Base-by-base conservation (phyloP, 108 stramenopile genomes). In the Pseudonitzschia pungens region DNA sequence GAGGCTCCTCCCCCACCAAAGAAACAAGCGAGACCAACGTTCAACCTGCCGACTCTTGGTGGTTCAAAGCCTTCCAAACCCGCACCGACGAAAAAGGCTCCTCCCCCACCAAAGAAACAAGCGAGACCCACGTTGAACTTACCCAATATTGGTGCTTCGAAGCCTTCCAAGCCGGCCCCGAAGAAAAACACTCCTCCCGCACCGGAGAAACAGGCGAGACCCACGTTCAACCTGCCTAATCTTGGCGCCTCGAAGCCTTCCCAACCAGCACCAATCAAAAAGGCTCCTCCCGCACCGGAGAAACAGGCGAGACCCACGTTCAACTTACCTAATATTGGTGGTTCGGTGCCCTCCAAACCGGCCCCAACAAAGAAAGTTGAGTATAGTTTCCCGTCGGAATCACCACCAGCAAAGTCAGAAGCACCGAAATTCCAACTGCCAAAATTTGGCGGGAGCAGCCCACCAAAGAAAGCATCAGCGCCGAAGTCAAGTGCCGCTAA, bases 241-340 rank as follows among this genome's bases (percentile, higher is more conserved):
- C 16, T 48, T 48, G 91, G 20, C 89, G 91, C 76, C 91, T 85
- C 58, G 93, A 91, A 78, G 36, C 15, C 15, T 5, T 10, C 64
- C 18, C 4, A 16, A 15, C 33, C 64, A n/a, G 36, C 57, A 26
- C 27, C 29, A 12, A 36, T 6, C 32, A 43, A 41, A 91, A 93
- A 69, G 86, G 90, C 59, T 69, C 89, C 41, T 79, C 78, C n/a
- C 88, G 81, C 76, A 88, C 90, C 74, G 80, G 84, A 36, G 48
- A 79, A 33, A 55, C 75, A 40, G 79, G 87, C 14, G 77, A 2
- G 22, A 55, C 22, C 54, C 3, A 48, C 5, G 45, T 48, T 48
- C 45, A 12, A 12, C 3, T 48, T 36, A n/a, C n/a, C n/a, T 36
- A 6, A 6, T 5, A 5, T 48, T 48, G 91, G 20, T 89, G 89